Evolutionary conservation across 108 stramenopile species (phyloP).

Genomic region (Cyclostephanos tholiformis): DNA sequence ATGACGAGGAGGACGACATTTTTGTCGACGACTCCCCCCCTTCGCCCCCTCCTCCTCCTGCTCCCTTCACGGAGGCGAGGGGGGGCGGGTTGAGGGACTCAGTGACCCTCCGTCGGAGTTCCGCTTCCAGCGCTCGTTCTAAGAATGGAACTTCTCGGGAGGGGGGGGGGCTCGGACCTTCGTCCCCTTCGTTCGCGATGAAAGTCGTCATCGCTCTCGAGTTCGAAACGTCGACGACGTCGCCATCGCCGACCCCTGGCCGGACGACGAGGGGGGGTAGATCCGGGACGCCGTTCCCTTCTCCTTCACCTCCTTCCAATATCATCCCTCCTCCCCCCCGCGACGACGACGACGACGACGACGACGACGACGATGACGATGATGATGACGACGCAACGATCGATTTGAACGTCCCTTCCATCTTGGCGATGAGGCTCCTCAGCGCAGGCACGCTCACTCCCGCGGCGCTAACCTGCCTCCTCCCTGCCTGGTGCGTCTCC

Average conservation of each 20-base stretch:
- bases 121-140: slow-evolving; percentile 4
- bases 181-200: background rate
- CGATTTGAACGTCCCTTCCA: slow-evolving; percentile 11
- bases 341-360: background rate
- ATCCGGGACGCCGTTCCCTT: background rate
- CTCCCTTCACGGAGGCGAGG: background rate
- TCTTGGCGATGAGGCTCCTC: slow-evolving; percentile 4
- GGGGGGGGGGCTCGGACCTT: background rate
- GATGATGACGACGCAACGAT: background rate
- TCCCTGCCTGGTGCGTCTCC: slow-evolving; percentile 4
- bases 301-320: background rate
- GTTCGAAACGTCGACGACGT: background rate
- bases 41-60: slow-evolving; percentile 1
- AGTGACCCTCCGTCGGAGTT: slow-evolving; percentile 4
- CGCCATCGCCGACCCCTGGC: background rate
- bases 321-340: background rate
- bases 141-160: background rate
- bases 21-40: background rate
- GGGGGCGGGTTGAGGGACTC: background rate
- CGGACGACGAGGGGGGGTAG: background rate
- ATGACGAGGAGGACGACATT: background rate
- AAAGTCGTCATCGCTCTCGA: background rate
- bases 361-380: background rate
- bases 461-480: slow-evolving; percentile 1
- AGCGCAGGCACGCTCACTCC: slow-evolving; percentile 7